A percentile compares a stretch with the other conserved stretches of the same genome.
These are phyloP conservation scores for Thalia dealbata DNA, from an alignment of 176 grass and related monocot genomes.

Conservation along the genomic window DNA sequence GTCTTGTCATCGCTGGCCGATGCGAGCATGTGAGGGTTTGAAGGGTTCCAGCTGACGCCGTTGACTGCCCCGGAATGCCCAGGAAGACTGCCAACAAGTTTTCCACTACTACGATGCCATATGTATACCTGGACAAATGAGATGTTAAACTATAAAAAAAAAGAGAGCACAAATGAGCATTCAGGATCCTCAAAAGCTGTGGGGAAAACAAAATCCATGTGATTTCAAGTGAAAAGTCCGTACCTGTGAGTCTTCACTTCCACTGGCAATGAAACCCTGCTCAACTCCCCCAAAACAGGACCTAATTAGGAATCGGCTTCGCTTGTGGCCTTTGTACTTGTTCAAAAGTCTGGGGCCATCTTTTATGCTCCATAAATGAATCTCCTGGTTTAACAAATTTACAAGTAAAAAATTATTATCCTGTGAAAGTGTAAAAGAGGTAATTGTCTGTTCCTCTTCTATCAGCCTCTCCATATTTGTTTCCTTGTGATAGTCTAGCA, in stretches of 20 bases:
- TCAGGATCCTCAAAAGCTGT: no score
- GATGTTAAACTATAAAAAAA: background rate
- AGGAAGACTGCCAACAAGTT: slow-evolving; percentile 52
- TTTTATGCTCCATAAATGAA: slow-evolving; percentile 92
- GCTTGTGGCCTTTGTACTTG: slow-evolving; percentile 64
- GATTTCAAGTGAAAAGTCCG: background rate
- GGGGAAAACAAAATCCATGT: background rate
- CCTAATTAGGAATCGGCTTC: slow-evolving; percentile 56
- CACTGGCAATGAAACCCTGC: slow-evolving; percentile 84
- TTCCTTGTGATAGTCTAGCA: slow-evolving; percentile 41
- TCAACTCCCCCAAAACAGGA: slow-evolving; percentile 88
- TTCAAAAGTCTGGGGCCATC: slow-evolving; percentile 47
- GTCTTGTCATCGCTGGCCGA: slow-evolving; percentile 75
- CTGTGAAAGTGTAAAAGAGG: slow-evolving; percentile 70
- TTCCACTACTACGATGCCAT: slow-evolving; percentile 70
- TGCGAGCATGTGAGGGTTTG: slow-evolving; percentile 82
- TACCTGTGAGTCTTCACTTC: slow-evolving; percentile 92
- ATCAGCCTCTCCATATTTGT: slow-evolving; percentile 49
- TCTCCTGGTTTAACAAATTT: slow-evolving; percentile 48
- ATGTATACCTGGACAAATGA: slow-evolving; percentile 54
- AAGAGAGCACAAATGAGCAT: background rate
- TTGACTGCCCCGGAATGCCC: slow-evolving; percentile 83
- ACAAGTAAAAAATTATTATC: slow-evolving; percentile 81
- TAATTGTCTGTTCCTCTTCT: slow-evolving; percentile 54
- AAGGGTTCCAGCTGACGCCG: slow-evolving; percentile 84